Conservation (phyloP, 331 rosid species). For the Cydonia oblonga region DNA sequence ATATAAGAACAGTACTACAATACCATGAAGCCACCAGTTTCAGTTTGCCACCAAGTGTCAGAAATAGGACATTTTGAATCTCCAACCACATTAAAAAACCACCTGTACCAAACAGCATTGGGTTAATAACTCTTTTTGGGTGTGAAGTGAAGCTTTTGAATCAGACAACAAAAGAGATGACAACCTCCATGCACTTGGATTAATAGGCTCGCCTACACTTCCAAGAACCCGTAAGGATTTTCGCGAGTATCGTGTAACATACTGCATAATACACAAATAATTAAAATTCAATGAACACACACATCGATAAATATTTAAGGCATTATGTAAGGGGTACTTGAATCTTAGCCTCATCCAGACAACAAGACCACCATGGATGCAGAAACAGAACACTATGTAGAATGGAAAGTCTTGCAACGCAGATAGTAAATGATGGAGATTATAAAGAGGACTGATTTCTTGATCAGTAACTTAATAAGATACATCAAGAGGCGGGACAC, state of each 20-base stretch:
- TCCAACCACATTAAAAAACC: conserved; percentile 90
- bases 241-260: conserved; percentile 72
- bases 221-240: conserved; percentile 85
- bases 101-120: conserved; percentile 37
- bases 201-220: conserved; percentile 98
- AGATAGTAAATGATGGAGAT: not conserved
- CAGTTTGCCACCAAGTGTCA: conserved; percentile 99
- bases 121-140: not conserved
- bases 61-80: conserved; percentile 93
- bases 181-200: conserved; percentile 99
- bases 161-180: conserved; percentile 4
- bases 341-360: not conserved
- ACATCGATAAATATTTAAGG: not conserved
- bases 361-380: not conserved
- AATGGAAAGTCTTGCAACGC: not conserved
- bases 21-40: conserved; percentile 99
- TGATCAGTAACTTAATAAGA: not conserved
- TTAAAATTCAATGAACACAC: not conserved
- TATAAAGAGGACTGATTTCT: not conserved
- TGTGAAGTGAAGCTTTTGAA: not conserved
- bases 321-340: not conserved
- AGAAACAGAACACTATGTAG: not conserved
- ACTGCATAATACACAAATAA: conserved; percentile 31
- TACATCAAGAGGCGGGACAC: not conserved
- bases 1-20: conserved; percentile 12